A percentile compares a stretch with the other conserved stretches of the same genome.
Evolutionary conservation across 495 filamentous ascomycete genomes (phyloP).

Genomic region (Apiosordaria backusii): DNA sequence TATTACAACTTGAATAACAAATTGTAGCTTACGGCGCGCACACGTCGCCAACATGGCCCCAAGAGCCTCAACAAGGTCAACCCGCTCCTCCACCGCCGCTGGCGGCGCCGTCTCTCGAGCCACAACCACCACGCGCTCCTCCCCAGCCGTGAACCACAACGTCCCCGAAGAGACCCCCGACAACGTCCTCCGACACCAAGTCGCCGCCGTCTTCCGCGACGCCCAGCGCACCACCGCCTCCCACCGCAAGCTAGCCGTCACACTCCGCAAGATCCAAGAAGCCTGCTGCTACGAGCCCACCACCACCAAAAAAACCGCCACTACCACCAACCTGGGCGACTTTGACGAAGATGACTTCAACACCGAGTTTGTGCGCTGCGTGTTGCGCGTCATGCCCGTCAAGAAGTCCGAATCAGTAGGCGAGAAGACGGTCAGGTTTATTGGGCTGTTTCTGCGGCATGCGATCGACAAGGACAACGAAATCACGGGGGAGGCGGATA

Average conservation of each 20-base stretch:
- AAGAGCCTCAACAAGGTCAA: conserved; percentile 40
- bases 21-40: conserved; percentile 3
- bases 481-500: conserved; percentile 45
- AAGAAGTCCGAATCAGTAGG: conserved; percentile 91
- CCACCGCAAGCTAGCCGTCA: conserved; percentile 84
- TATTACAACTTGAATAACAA: conserved; percentile 4
- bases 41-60: conserved; percentile 23
- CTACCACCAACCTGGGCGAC: conserved; percentile 47
- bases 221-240: conserved; percentile 83
- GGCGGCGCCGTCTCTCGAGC: conserved; percentile 13
- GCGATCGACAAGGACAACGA: conserved; percentile 77
- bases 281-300: conserved; percentile 75
- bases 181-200: conserved; percentile 67
- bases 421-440: conserved; percentile 78
- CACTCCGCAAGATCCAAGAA: conserved; percentile 82
- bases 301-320: conserved; percentile 46
- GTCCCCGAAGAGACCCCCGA: conserved; percentile 70
- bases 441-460: conserved; percentile 78
- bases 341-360: conserved; percentile 85
- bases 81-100: conserved; percentile 51
- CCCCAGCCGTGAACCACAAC: conserved; percentile 56
- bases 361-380: conserved; percentile 73
- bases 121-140: conserved; percentile 57
- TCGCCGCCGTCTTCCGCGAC: conserved; percentile 77
- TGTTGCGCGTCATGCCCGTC: conserved; percentile 74